Conservation (phyloP, 768 basidiomycete genomes). For the Macrolepiota dolichaula region DNA sequence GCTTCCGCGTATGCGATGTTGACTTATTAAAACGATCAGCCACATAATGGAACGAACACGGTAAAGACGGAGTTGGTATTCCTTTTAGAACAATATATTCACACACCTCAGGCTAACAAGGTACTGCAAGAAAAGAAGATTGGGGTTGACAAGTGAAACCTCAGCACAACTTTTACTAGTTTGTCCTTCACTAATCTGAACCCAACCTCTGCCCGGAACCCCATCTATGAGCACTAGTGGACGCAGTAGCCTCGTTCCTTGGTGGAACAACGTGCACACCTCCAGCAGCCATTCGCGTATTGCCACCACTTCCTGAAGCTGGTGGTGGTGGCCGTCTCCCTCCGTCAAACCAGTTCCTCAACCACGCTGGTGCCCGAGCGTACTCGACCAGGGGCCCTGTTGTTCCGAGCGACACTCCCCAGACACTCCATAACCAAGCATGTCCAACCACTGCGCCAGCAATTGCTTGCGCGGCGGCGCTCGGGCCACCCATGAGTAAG, state of each 20-base stretch:
- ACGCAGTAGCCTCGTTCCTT: constrained; percentile 23
- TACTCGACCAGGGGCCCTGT: constrained; percentile 35
- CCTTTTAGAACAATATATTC: neutral
- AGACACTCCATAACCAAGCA: constrained; percentile 76
- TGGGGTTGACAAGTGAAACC: neutral
- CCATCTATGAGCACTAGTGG: constrained; percentile 37
- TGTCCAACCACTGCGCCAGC: constrained; percentile 79
- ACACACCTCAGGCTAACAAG: neutral
- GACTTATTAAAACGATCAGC: neutral
- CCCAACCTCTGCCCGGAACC: constrained; percentile 48
- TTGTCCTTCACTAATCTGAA: neutral
- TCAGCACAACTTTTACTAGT: neutral
- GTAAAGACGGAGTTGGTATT: neutral
- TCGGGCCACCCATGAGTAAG: constrained; percentile 57
- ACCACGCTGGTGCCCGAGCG: constrained; percentile 58
- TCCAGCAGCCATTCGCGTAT: constrained; percentile 32
- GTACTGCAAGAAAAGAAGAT: neutral
- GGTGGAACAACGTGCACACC: constrained; percentile 65
- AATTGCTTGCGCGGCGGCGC: constrained; percentile 50
- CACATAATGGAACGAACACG: neutral
- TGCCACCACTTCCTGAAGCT: constrained; percentile 23
- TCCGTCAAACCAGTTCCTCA: constrained; percentile 48
- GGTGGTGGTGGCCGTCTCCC: constrained; percentile 21
- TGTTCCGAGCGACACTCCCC: constrained; percentile 38
- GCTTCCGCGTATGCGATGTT: neutral